Percentiles rank a stretch among this genome's conserved stretches.
Conservation (phyloP, 108 stramenopile genomes). For the Cyclotella distinguenda region DNA sequence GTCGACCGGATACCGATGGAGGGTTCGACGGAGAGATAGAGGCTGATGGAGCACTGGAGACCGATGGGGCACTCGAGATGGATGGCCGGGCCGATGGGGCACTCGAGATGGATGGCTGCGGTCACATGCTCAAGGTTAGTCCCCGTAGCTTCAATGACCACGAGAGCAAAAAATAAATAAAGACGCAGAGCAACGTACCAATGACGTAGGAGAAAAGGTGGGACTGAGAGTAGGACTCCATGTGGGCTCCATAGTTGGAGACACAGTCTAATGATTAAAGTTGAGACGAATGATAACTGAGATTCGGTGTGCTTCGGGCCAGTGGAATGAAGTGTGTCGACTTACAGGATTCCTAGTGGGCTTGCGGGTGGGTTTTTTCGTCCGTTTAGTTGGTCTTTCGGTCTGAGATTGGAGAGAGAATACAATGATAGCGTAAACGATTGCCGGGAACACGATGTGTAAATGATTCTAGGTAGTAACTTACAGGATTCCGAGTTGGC, state of each 20-base stretch:
- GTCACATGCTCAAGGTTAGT: not conserved
- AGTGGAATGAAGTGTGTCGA: no score
- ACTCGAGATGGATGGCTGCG: conserved; percentile 16
- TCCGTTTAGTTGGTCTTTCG: no score
- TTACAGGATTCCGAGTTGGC: no score
- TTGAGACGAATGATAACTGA: no score
- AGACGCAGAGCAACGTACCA: not conserved
- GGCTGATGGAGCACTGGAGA: conserved; percentile 7
- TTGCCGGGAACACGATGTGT: no score
- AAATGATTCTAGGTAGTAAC: no score
- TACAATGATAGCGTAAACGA: no score
- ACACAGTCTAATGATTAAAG: not conserved
- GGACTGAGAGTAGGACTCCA: conserved; percentile 8
- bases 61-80: conserved; percentile 11
- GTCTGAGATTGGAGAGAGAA: no score
- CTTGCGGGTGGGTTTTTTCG: not conserved
- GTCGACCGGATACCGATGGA: conserved; percentile 1
- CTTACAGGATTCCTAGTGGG: not conserved
- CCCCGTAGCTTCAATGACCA: not conserved
- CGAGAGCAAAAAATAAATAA: not conserved
- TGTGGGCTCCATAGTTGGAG: conserved; percentile 7
- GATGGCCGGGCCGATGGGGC: conserved; percentile 7
- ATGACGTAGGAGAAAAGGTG: conserved; percentile 1
- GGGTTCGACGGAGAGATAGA: not conserved
- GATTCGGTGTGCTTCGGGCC: no score